Base-by-base conservation (phyloP, 1,139 yeast genomes). In the Nakaseomyces nivariensis region DNA sequence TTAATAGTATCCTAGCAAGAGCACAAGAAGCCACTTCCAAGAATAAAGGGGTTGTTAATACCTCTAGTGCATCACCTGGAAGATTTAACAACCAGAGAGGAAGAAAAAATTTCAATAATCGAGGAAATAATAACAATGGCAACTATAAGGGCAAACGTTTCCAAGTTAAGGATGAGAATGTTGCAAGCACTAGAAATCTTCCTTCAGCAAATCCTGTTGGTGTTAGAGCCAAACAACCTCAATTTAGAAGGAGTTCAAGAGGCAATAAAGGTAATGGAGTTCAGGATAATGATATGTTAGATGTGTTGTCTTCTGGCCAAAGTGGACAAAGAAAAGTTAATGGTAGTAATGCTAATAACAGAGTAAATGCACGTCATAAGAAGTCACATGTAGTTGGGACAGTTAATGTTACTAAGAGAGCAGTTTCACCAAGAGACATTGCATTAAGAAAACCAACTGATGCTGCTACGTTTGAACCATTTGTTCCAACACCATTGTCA, bases 11-110 rank as follows among this genome's bases (percentile, higher is more conserved):
- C 8, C 48, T 60, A 27, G 54, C 53, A 10, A 53, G 55, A 37
- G 63, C 61, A 13, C 55, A 59, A 44, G 57, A 58, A 36, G 62
- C 61, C 24, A 55, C 62, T 9, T 7, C 44, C 47, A 49, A 44
- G 43, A 37, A 44, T 8, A 46, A 37, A 24, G 33, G 38, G 8
- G 40, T 45, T 34, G 11, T 37, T 5, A 25, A 26, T 27, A 29
- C 29, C 11, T 25, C 33, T 9, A 45, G 10, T 10, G 36, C 45
- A 17, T n/a, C 47, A 6, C 29, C 37, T 5, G 31, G 33, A 5
- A 44, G 29, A 22, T 27, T 50, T 27, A 33, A 32, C 41, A 33
- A 11, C 36, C 43, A 34, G 11, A 45, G 45, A 13, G 47, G 40
- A 5, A 41, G 29, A 10, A 29, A 29, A 6, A 46, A 37, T 24